These are phyloP conservation scores for Fraxinus sp. DNA, from an alignment of 305 asterid genomes.

Conservation along the genomic window DNA sequence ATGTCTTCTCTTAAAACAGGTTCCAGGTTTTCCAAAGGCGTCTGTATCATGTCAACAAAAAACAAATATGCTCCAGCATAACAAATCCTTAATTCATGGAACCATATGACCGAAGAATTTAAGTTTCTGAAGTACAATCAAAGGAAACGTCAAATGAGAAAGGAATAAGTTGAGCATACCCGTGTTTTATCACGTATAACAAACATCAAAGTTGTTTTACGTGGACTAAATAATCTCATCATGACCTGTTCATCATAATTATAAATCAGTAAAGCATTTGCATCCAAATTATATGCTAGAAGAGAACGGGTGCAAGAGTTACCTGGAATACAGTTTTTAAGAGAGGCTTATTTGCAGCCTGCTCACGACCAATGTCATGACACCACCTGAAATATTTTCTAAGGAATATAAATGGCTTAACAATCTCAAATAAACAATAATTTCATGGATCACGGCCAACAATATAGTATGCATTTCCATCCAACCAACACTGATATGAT, in stretches of 20 bases:
- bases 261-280: conserved; percentile 25
- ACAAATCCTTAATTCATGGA: conserved; percentile 7
- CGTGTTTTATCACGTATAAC: conserved; percentile 93
- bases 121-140: neutral
- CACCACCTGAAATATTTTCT: conserved; percentile 71
- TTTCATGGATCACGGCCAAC: neutral
- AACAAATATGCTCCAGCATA: conserved; percentile 6
- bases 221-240: conserved; percentile 94
- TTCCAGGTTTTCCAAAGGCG: conserved; percentile 96
- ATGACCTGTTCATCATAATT: conserved; percentile 59
- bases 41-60: conserved; percentile 40
- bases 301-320: conserved; percentile 15
- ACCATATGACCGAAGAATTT: conserved; percentile 1
- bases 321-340: conserved; percentile 92
- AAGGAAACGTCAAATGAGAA: conserved; percentile 17
- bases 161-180: conserved; percentile 43
- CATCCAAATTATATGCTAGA: neutral
- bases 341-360: conserved; percentile 94
- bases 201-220: conserved; percentile 84
- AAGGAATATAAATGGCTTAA: neutral
- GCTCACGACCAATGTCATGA: conserved; percentile 97
- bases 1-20: conserved; percentile 94
- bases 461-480: neutral
- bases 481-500: neutral
- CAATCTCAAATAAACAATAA: neutral